phyloP scores from a whole-genome alignment of 148 eudicot genomes.

The Dysphania ambrosioides region DNA sequence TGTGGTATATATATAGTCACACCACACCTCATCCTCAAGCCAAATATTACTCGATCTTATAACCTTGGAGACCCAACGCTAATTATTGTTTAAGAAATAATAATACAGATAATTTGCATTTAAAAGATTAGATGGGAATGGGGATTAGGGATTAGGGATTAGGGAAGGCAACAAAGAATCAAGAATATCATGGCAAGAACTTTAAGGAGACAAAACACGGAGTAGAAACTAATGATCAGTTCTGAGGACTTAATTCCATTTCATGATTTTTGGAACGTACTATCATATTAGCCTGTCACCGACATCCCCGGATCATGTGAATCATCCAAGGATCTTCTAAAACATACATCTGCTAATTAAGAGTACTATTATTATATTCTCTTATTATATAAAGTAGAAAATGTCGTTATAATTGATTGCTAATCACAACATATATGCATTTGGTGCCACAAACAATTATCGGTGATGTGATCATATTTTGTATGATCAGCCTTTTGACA shows the following conservation, averaged over 20 bases:
- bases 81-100: not conserved
- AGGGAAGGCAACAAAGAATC: slow-evolving; percentile 4
- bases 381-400: no score
- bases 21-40: not conserved
- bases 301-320: slow-evolving; percentile 21
- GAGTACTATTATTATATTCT: slow-evolving; percentile 11
- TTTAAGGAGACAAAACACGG: not conserved
- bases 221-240: not conserved
- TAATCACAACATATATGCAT: not conserved
- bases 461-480: slow-evolving; percentile 6
- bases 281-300: slow-evolving; percentile 22
- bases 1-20: no score
- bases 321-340: slow-evolving; percentile 6
- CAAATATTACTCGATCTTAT: no score
- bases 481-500: no score
- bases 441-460: not conserved
- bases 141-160: no score
- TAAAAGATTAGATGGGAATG: not conserved
- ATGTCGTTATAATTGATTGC: no score
- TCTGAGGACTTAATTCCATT: not conserved
- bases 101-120: no score
- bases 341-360: slow-evolving; percentile 12
- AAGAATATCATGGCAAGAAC: slow-evolving; percentile 2
- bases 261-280: slow-evolving; percentile 13
- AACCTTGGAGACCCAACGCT: no score